Percentiles rank a stretch among this genome's conserved stretches.
Conservation (phyloP, 169 alveolate genomes). For the Plasmodium cynomolgi region DNA sequence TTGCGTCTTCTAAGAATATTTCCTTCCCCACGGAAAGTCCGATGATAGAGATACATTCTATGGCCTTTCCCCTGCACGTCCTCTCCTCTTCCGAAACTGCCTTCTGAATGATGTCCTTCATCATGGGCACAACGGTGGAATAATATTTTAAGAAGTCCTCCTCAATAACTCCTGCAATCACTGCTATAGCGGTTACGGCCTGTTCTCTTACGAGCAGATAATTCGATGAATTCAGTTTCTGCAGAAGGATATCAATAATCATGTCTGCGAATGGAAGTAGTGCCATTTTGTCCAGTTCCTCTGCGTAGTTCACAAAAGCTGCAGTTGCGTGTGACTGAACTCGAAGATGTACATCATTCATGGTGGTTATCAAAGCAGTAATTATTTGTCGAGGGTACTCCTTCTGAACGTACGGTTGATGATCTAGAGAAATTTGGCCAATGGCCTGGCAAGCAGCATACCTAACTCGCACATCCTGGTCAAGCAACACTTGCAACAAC, state of each 20-base stretch:
- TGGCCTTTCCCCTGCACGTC: constrained; percentile 91
- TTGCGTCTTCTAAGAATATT: constrained; percentile 86
- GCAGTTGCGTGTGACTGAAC: constrained; percentile 94
- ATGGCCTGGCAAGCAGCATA: constrained; percentile 94
- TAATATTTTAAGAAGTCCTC: constrained; percentile 89
- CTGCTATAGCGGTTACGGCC: constrained; percentile 92
- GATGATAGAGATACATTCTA: constrained; percentile 92
- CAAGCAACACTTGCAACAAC: constrained; percentile 85
- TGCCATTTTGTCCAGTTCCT: constrained; percentile 89
- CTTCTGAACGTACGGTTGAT: constrained; percentile 91
- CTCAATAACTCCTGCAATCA: constrained; percentile 93
- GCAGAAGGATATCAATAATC: constrained; percentile 86
- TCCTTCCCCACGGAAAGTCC: constrained; percentile 90
- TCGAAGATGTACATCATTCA: constrained; percentile 88
- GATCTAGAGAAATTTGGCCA: constrained; percentile 93
- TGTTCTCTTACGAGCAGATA: constrained; percentile 88
- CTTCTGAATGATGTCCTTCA: constrained; percentile 86
- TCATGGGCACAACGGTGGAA: constrained; percentile 88
- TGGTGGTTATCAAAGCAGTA: constrained; percentile 86
- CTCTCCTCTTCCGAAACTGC: constrained; percentile 86
- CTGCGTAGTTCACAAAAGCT: constrained; percentile 93
- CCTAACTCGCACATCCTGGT: constrained; percentile 90
- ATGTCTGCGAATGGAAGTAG: constrained; percentile 87
- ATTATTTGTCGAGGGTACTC: constrained; percentile 80
- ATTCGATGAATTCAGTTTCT: constrained; percentile 80